Evolutionary conservation across 129 eudicot species (phyloP).

Genomic region (Pittosporum tobira): DNA sequence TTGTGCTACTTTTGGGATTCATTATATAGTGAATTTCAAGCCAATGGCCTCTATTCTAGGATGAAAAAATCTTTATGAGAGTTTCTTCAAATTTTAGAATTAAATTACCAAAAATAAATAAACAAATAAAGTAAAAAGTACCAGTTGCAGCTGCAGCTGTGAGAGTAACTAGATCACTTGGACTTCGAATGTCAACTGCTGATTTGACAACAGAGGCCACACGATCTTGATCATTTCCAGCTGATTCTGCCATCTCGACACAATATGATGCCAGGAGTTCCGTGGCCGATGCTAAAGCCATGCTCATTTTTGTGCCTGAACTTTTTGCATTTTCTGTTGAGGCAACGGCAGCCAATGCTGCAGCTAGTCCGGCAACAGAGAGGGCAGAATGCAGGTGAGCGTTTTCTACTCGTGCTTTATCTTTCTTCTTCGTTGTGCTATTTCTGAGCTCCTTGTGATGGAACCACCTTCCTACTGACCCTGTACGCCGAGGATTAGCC

Average conservation of each 20-base stretch:
- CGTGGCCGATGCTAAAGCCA: constrained; percentile 68
- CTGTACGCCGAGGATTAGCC: constrained; percentile 12
- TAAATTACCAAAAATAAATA: neutral
- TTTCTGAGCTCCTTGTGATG: constrained; percentile 21
- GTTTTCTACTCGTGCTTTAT: constrained; percentile 50
- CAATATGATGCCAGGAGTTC: constrained; percentile 79
- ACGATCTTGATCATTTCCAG: constrained; percentile 52
- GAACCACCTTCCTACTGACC: constrained; percentile 52
- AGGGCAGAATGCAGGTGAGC: constrained; percentile 64
- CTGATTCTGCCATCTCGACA: constrained; percentile 70
- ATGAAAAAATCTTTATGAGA: no score
- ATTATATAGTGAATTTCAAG: neutral
- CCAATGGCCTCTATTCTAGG: neutral
- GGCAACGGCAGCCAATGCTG: constrained; percentile 70
- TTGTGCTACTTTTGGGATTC: neutral
- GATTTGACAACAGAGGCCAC: constrained; percentile 60
- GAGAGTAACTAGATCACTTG: constrained; percentile 67
- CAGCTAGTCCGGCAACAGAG: constrained; percentile 74
- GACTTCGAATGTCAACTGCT: constrained; percentile 42
- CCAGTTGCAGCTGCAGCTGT: constrained; percentile 98
- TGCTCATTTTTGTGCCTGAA: constrained; percentile 48
- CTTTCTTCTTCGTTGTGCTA: constrained; percentile 44
- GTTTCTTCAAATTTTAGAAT: neutral
- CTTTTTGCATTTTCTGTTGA: constrained; percentile 25
- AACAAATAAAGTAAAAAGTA: constrained; percentile 2